Evolutionary conservation across 2,329 filamentous ascomycete genomes (phyloP).

Genomic region (Chaetomium olivaceum): DNA sequence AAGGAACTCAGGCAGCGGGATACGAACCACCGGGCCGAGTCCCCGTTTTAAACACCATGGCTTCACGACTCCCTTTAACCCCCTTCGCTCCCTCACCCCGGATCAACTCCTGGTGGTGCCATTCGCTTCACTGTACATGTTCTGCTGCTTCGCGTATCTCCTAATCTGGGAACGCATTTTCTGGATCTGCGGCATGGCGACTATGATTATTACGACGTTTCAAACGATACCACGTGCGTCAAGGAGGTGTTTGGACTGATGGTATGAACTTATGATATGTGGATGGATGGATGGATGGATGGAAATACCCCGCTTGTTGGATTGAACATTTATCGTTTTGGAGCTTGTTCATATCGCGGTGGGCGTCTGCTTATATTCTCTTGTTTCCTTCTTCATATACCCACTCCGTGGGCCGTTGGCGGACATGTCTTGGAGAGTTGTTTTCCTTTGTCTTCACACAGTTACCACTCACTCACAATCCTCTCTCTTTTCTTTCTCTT

Average conservation of each 20-base stretch:
- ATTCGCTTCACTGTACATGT: slow-evolving; percentile 32
- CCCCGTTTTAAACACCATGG: slow-evolving; percentile 47
- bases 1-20: slow-evolving; percentile 54
- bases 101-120: neutral
- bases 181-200: slow-evolving; percentile 12
- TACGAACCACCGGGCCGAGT: slow-evolving; percentile 49
- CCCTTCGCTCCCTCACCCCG: neutral
- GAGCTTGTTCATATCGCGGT: slow-evolving; percentile 31
- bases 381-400: slow-evolving; percentile 15
- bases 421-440: slow-evolving; percentile 4
- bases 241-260: slow-evolving; percentile 13
- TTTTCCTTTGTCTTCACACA: slow-evolving; percentile 11
- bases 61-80: neutral
- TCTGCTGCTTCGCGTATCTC: slow-evolving; percentile 19
- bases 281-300: slow-evolving; percentile 26
- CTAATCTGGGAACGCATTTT: neutral
- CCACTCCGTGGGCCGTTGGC: slow-evolving; percentile 13
- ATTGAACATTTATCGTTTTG: slow-evolving; percentile 31
- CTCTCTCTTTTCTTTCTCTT: slow-evolving; percentile 9
- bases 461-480: slow-evolving; percentile 7
- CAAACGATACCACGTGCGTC: slow-evolving; percentile 15
- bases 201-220: slow-evolving; percentile 28
- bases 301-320: slow-evolving; percentile 33
- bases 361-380: slow-evolving; percentile 17
- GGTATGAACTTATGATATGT: slow-evolving; percentile 19